Evolutionary conservation across 768 basidiomycete species (phyloP), one percentile per base, ranked within the genome.

Genomic region (Mycena floridula): DNA sequence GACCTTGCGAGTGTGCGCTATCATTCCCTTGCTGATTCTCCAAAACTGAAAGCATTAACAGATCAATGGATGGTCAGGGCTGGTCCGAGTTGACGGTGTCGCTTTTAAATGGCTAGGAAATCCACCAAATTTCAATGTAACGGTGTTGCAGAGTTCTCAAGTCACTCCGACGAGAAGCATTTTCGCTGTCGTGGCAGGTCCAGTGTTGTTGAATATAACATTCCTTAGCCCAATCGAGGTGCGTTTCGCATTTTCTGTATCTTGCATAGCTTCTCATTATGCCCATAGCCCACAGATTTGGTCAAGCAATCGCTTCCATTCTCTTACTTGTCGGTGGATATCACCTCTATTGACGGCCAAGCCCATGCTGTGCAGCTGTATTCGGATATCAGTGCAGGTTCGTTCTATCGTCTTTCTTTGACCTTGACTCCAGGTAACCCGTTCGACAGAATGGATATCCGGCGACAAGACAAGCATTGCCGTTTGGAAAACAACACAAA

Each of bases 241-340:
- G 26, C 15, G 37, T 27, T n/a, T 12, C 25, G 16, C 12, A 4
- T 39, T 30, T 9, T 27, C 18, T 9, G 36, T n/a, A 18, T 32
- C 21, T 25, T 30, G 25, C 35, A 32, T 15, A n/a, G 21, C 25
- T 4, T 24, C 45, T 30, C 43, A 7, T 46, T 6, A 9, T 39
- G 1, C 2, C 16, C 18, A 5, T 27, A 51, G 50, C 47, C 47
- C 20, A 12, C 4, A 5, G 44, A 62, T 43, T 43, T 60, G 3
- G 49, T 53, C 11, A 24, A 47, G 32, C 64, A 63, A 43, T 64
- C 64, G 13, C 43, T 63, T 4, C 63, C 64, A 4, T 64, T 65
- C 52, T 51, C 55, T 11, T 65, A 64, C 42, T 25, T 65, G 20
- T 47, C 45, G 24, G 41, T 65, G 16, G 46, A 52, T 3, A 48